These are phyloP conservation scores for Camelina hispida DNA, from an alignment of 345 rosid genomes.

Conservation along the genomic window DNA sequence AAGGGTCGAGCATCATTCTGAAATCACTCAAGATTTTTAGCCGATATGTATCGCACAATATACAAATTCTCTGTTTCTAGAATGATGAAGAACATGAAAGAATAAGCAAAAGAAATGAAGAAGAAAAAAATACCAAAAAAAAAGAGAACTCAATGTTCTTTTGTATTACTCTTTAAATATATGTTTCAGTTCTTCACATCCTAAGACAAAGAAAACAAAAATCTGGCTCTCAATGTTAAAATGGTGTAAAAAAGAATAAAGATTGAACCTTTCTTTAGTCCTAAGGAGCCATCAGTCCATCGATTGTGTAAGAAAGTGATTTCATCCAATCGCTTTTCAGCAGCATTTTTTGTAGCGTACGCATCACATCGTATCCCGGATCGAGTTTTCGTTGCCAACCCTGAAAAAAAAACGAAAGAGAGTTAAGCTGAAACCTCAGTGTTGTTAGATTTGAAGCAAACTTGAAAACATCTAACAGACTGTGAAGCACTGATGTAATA, in stretches of 20 bases:
- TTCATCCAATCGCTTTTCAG: conserved; percentile 93
- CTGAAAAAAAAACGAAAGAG: conserved; percentile 38
- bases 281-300: conserved; percentile 95
- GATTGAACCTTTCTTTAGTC: conserved; percentile 41
- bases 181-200: conserved; percentile 40
- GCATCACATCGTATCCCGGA: conserved; percentile 88
- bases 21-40: too few species aligned
- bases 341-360: conserved; percentile 73
- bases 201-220: conserved; percentile 11
- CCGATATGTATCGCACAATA: background rate
- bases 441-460: conserved; percentile 18
- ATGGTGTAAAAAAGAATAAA: conserved; percentile 33
- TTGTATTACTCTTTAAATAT: conserved; percentile 1
- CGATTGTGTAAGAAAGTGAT: conserved; percentile 92
- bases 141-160: background rate
- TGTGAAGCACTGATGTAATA: background rate
- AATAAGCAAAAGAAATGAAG: background rate
- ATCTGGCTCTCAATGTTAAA: conserved; percentile 37
- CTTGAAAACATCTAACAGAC: conserved; percentile 6
- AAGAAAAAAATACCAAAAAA: background rate
- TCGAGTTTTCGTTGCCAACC: conserved; percentile 99
- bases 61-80: conserved; percentile 2
- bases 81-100: conserved; percentile 7
- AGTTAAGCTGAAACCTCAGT: conserved; percentile 9
- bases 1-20: too few species aligned